These are phyloP conservation scores for Fusarium subglutinans DNA, from an alignment of 2,329 filamentous ascomycete species.

Conservation along the genomic window DNA sequence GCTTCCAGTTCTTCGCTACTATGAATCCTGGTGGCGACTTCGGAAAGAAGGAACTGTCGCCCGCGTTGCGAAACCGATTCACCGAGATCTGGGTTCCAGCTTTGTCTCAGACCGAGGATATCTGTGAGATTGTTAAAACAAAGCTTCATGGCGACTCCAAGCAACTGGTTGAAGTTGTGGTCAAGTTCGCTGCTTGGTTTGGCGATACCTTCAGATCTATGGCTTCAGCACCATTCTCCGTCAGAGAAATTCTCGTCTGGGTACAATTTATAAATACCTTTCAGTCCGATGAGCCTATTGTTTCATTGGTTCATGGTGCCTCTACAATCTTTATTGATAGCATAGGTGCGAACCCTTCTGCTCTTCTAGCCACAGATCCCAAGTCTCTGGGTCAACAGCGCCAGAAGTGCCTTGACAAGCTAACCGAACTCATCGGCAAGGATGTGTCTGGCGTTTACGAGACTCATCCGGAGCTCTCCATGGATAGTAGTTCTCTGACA, in stretches of 20 bases:
- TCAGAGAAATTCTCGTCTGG: constrained; percentile 93
- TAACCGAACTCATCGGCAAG: constrained; percentile 71
- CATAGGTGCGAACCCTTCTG: constrained; percentile 92
- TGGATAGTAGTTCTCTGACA: constrained; percentile 61
- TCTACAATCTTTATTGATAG: constrained; percentile 97
- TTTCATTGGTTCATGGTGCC: constrained; percentile 79
- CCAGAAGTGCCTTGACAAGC: constrained; percentile 74
- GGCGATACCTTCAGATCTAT: constrained; percentile 81
- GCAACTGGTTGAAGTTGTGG: constrained; percentile 72
- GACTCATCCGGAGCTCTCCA: constrained; percentile 65
- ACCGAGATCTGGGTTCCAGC: constrained; percentile 99
- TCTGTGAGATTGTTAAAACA: constrained; percentile 83
- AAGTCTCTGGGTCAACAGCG: constrained; percentile 77
- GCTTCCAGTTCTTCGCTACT: constrained; percentile 96
- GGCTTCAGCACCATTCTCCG: constrained; percentile 80
- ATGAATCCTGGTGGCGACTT: constrained; percentile 99
- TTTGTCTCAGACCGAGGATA: constrained; percentile 83
- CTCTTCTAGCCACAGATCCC: constrained; percentile 77
- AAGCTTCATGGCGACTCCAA: constrained; percentile 71
- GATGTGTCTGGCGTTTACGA: constrained; percentile 75
- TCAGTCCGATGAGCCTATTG: constrained; percentile 54
- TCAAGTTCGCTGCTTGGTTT: constrained; percentile 94
- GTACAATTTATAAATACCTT: constrained; percentile 87
- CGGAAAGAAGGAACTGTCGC: constrained; percentile 96
- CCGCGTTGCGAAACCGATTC: constrained; percentile 93